phyloP scores from a whole-genome alignment of 352 stramenopile species.

The Phytophthora foliorum region DNA sequence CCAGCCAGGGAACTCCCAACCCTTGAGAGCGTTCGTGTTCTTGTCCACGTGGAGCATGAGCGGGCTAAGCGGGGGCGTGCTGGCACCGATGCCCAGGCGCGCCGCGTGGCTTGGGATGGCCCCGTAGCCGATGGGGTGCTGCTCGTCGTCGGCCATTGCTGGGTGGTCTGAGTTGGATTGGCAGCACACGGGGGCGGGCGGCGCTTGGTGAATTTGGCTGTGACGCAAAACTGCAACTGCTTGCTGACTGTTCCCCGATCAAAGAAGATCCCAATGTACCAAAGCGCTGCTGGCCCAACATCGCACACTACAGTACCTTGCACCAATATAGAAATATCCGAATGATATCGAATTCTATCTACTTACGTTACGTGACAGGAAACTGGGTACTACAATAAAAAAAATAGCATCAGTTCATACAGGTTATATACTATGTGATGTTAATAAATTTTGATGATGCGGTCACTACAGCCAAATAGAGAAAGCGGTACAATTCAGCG shows the following conservation, averaged over 20 bases:
- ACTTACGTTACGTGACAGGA: too few relatives aligned
- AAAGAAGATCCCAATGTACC: too few relatives aligned
- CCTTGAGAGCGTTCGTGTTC: conserved; percentile 71
- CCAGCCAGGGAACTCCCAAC: conserved; percentile 91
- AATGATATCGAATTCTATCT: too few relatives aligned
- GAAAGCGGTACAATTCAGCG: too few relatives aligned
- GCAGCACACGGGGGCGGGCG: conserved; percentile 7
- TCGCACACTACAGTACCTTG: background rate
- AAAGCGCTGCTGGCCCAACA: background rate
- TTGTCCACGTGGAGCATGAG: conserved; percentile 84
- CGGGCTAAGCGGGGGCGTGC: conserved; percentile 65
- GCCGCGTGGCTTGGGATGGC: conserved; percentile 55
- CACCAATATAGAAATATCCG: too few relatives aligned
- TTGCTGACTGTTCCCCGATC: conserved; percentile 14
- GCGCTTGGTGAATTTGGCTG: conserved; percentile 19
- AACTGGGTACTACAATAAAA: too few relatives aligned
- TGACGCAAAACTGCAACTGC: conserved; percentile 22
- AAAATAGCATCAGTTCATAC: too few relatives aligned
- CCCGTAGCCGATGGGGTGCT: conserved; percentile 61
- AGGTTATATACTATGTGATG: too few relatives aligned
- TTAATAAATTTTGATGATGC: too few relatives aligned
- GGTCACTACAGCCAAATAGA: too few relatives aligned
- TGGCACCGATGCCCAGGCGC: conserved; percentile 44
- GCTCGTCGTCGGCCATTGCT: conserved; percentile 40
- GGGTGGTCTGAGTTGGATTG: conserved; percentile 17